Base-by-base conservation (phyloP, 768 basidiomycete genomes). In the Hericium coralloides region DNA sequence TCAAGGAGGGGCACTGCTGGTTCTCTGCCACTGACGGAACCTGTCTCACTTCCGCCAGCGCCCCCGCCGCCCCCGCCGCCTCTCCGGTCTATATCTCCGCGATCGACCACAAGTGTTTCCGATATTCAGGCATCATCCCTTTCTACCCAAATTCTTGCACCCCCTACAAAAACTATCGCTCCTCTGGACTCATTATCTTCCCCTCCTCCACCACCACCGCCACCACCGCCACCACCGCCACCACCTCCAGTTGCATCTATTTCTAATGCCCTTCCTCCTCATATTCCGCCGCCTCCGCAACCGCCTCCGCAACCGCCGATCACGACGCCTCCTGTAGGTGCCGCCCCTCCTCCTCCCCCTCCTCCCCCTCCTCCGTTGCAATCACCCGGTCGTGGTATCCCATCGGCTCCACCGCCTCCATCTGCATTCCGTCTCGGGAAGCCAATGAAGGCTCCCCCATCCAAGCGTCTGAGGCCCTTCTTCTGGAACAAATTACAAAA, bases 401-500 rank as follows among this genome's bases (percentile, higher is more conserved):
- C 60, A 2, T 67, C 59, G 17, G 69, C 64, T 36, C 71, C 60
- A 2, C 68, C 59, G 15, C 70, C 63, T 36, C 69, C 62, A 31
- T 52, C 72, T 15, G 68, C 71, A 9, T 73, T 72, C 58, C 69
- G 66, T 15, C 39, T 49, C 31, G 54, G 55, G 65, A 73, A 68
- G 53, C 59, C 64, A 22, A 77, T 72, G 59, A 59, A 66, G 8
- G 61, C 65, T 23, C 75, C 74, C 12, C 82, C 84, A n/a, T 63
- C 68, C 2, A 84, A 82, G 64, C 78, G 79, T 49, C 67, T 91
- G 53, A 87, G 88, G 68, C 89, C 94, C 2, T 93, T 97, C 74
- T 92, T 92, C 68, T 95, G 94, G 93, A 87, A 83, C 60, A 95
- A 95, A 63, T 59, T 94, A 4, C 71, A 76, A n/a, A 67, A 66